Evolutionary conservation across 75 land plant species (phyloP).

Genomic region (Ceratopteris richardii): DNA sequence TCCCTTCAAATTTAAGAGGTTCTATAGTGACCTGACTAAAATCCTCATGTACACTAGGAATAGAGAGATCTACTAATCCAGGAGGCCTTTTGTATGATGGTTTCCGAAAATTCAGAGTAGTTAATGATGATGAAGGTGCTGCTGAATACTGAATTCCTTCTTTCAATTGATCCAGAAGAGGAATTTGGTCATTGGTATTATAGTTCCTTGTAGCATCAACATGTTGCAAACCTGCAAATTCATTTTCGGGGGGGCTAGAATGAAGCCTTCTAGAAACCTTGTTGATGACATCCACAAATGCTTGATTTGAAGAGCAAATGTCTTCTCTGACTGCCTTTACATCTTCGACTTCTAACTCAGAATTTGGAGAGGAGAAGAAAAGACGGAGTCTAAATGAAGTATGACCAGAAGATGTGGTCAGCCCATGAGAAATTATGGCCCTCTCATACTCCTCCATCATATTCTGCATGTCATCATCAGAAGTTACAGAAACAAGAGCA

Average conservation of each 20-base stretch:
- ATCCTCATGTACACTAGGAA: neutral
- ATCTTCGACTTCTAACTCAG: slow-evolving; percentile 25
- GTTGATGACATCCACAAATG: slow-evolving; percentile 89
- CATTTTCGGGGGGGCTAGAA: slow-evolving; percentile 14
- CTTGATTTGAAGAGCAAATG: slow-evolving; percentile 61
- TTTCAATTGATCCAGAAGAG: neutral
- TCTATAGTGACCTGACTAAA: neutral
- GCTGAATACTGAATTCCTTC: slow-evolving; percentile 6
- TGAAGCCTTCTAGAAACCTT: slow-evolving; percentile 27
- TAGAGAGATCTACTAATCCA: neutral
- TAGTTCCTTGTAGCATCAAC: neutral
- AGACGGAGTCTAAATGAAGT: slow-evolving; percentile 60
- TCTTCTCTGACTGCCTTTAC: slow-evolving; percentile 15
- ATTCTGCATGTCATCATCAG: slow-evolving; percentile 82
- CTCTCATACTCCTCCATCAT: slow-evolving; percentile 87
- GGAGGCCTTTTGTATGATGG: neutral
- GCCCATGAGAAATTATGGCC: no score
- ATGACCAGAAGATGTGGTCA: slow-evolving; percentile 42
- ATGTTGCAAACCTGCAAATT: slow-evolving; percentile 5
- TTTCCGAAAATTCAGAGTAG: neutral
- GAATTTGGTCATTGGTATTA: neutral
- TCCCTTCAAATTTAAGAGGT: neutral
- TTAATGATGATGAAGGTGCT: slow-evolving; percentile 18
- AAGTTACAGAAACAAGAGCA: slow-evolving; percentile 86
- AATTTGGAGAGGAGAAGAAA: slow-evolving; percentile 51